Percentiles rank a stretch among this genome's conserved stretches.
Evolutionary conservation across 2,329 filamentous ascomycete species (phyloP).

Genomic region (Penicillium sp.): DNA sequence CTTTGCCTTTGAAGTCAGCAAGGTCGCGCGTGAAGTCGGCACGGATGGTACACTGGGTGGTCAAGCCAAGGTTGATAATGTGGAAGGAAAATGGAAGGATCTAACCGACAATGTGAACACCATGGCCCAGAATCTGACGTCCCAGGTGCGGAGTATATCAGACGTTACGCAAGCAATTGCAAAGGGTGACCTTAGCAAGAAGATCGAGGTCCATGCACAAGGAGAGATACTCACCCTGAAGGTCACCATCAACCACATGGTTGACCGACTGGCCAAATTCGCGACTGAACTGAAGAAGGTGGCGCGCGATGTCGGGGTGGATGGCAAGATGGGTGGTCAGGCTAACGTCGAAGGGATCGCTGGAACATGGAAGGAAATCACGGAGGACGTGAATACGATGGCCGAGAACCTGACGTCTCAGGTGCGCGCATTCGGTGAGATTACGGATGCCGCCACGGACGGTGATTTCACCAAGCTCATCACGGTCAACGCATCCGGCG

Average conservation of each 20-base stretch:
- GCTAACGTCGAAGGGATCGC: slow-evolving; percentile 87
- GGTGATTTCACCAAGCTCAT: slow-evolving; percentile 96
- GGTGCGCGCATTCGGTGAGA: slow-evolving; percentile 94
- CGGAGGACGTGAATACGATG: slow-evolving; percentile 93
- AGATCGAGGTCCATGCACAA: slow-evolving; percentile 89
- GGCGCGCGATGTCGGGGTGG: slow-evolving; percentile 90
- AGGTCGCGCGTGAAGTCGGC: slow-evolving; percentile 56
- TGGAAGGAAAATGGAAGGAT: slow-evolving; percentile 60
- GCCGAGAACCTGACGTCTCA: slow-evolving; percentile 79
- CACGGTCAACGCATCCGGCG: slow-evolving; percentile 90
- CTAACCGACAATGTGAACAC: slow-evolving; percentile 60
- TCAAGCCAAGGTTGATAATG: slow-evolving; percentile 56
- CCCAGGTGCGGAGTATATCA: slow-evolving; percentile 77
- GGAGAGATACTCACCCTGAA: slow-evolving; percentile 91
- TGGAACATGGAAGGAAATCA: slow-evolving; percentile 96
- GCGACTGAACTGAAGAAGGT: slow-evolving; percentile 93
- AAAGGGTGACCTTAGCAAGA: slow-evolving; percentile 89
- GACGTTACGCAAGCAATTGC: slow-evolving; percentile 91
- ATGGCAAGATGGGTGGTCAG: slow-evolving; percentile 98
- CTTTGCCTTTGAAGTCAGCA: slow-evolving; percentile 58
- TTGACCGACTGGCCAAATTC: slow-evolving; percentile 87
- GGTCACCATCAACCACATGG: slow-evolving; percentile 98
- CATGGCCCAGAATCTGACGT: slow-evolving; percentile 57
- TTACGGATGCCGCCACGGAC: slow-evolving; percentile 93
- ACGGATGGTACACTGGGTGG: slow-evolving; percentile 56